A percentile compares a stretch with the other conserved stretches of the same genome.
Conservation (phyloP, 2,329 filamentous ascomycete genomes). For the Colletotrichum gigasporum region DNA sequence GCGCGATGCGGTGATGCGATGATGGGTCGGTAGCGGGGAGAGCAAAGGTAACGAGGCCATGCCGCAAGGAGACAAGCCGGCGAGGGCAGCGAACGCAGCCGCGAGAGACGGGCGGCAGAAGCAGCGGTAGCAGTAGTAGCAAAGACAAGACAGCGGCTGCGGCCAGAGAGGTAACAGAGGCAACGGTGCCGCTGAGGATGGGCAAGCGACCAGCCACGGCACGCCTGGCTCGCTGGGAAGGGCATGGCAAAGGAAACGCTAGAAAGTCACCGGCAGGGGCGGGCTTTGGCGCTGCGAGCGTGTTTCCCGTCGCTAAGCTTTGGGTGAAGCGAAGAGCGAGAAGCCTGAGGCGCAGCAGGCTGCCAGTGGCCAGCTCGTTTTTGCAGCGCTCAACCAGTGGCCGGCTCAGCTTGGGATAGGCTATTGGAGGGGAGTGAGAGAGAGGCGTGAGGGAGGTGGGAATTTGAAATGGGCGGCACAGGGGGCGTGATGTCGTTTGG, state of each 20-base stretch:
- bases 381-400: no score
- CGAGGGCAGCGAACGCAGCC: neutral
- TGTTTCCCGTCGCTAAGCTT: conserved; percentile 2
- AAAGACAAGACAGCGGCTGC: neutral
- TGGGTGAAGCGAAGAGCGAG: neutral
- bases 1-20: conserved; percentile 24
- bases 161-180: conserved; percentile 16
- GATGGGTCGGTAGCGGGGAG: conserved; percentile 13
- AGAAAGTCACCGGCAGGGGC: conserved; percentile 22
- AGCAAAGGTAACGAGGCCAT: conserved; percentile 7
- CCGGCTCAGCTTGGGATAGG: neutral
- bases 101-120: neutral
- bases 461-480: neutral
- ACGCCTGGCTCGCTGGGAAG: conserved; percentile 7
- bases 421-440: neutral
- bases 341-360: conserved; percentile 18
- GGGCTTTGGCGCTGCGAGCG: neutral
- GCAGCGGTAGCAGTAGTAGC: neutral
- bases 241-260: conserved; percentile 27
- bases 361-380: neutral
- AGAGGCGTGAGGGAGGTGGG: neutral
- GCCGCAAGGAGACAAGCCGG: conserved; percentile 3
- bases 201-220: conserved; percentile 1
- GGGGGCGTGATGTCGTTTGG: neutral
- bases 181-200: conserved; percentile 16